Evolutionary conservation across 345 rosid species (phyloP), one percentile per base, ranked within the genome.

Genomic region (Kernera saxatilis): DNA sequence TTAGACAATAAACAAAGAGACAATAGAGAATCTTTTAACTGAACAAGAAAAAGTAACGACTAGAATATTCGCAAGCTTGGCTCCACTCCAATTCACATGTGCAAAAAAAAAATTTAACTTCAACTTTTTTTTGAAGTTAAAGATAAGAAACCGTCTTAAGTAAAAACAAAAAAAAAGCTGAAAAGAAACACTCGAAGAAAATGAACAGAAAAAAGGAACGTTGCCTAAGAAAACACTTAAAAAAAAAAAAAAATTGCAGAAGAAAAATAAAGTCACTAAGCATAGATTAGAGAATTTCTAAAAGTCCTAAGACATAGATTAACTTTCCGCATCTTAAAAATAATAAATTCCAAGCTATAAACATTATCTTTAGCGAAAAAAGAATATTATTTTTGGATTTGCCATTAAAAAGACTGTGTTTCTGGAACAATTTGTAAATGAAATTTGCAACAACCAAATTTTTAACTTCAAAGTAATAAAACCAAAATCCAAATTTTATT

Each of bases 11-110:
- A 23, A 74, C 61, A 59, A 50, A 74, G 59, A 53, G 63, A 74
- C 78, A 74, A n/a, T 14, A 60, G 64, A 74, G 78, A 74, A 68
- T 74, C 69, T 74, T 74, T 74, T 73, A 68, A 74, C 69, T 50
- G 39, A 59, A 32, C 73, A 43, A 68, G 49, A 74, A 60, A 74
- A 74, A 68, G 73, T 68, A 68, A 68, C 35, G 63, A 74, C 40
- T 67, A 74, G 15, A 66, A 39, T 73, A 73, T 57, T 73, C 48
- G 43, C 15, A 65, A 55, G 41, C 49, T 64, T 72, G 39, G 23
- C 64, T 53, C 58, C 23, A 14, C 50, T 44, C 65, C 33, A 55
- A 19, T 64, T 64, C 64, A 45, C 57, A 64, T 72, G 71, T 13
- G 41, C 6, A 53, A 43, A 69, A 21, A 35, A 29, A 54, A 21